These are phyloP conservation scores for Haberlea rhodopensis DNA, from an alignment of 257 asterid genomes.

Conservation along the genomic window DNA sequence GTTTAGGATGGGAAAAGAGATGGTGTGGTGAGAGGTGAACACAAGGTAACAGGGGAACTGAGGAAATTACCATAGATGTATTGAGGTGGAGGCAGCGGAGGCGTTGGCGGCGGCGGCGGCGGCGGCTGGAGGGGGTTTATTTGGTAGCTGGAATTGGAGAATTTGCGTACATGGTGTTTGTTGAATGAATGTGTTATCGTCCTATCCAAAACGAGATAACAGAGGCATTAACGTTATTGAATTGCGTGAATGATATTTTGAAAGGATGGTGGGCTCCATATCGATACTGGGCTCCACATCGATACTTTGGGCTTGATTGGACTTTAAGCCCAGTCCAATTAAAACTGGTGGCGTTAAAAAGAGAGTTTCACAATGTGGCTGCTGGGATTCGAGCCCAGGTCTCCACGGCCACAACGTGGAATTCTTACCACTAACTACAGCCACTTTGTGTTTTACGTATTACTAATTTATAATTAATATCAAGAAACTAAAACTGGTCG, in stretches of 20 bases:
- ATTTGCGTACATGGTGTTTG: background rate
- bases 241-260: background rate
- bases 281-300: too few relatives aligned
- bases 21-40: slow-evolving; percentile 32
- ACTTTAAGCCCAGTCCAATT: background rate
- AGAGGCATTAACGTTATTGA: too few relatives aligned
- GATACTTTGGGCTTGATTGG: background rate
- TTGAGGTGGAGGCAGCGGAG: too few relatives aligned
- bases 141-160: background rate
- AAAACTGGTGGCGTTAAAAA: background rate
- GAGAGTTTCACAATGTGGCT: slow-evolving; percentile 58
- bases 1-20: slow-evolving; percentile 27
- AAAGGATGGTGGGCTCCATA: background rate
- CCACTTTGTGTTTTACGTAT: slow-evolving; percentile 42
- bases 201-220: too few relatives aligned
- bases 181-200: background rate
- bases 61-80: slow-evolving; percentile 47
- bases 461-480: too few relatives aligned
- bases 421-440: slow-evolving; percentile 99
- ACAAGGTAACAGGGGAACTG: slow-evolving; percentile 35
- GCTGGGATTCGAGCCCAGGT: slow-evolving; percentile 99
- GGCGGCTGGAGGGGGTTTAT: slow-evolving; percentile 16
- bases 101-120: slow-evolving; percentile 17
- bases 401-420: slow-evolving; percentile 99
- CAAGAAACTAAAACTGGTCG: too few relatives aligned